These are phyloP conservation scores for Talaromyces sp. DNA, from an alignment of 2,329 filamentous ascomycete genomes.

Conservation along the genomic window DNA sequence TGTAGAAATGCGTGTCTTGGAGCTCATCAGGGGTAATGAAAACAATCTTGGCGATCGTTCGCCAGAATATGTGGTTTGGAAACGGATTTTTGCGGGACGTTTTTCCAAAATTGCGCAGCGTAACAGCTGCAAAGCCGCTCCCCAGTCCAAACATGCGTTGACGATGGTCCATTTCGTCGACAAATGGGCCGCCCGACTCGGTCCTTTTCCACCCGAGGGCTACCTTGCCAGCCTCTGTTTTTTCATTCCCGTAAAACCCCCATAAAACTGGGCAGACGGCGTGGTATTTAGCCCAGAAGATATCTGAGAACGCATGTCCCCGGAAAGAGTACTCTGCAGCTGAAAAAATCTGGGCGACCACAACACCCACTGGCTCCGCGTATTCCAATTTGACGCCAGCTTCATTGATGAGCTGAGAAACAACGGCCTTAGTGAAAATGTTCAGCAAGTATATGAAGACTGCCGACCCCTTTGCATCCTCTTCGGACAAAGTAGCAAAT, in stretches of 20 bases:
- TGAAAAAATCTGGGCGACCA: constrained; percentile 69
- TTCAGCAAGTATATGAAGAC: constrained; percentile 71
- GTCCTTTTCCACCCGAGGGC: constrained; percentile 70
- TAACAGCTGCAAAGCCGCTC: constrained; percentile 75
- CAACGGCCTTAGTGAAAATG: constrained; percentile 65
- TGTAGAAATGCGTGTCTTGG: constrained; percentile 66
- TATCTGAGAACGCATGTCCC: constrained; percentile 66
- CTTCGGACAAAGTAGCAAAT: constrained; percentile 44
- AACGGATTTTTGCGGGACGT: constrained; percentile 65
- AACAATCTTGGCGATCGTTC: constrained; percentile 65
- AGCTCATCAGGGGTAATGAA: constrained; percentile 64
- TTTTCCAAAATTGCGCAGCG: constrained; percentile 73
- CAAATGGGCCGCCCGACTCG: constrained; percentile 48
- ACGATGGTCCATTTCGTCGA: constrained; percentile 66
- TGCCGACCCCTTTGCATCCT: constrained; percentile 52
- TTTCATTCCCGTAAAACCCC: constrained; percentile 71
- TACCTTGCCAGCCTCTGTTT: constrained; percentile 59
- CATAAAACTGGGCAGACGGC: constrained; percentile 78
- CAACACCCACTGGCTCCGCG: constrained; percentile 74
- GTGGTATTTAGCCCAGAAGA: constrained; percentile 81
- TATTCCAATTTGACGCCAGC: constrained; percentile 57
- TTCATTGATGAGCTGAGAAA: constrained; percentile 65
- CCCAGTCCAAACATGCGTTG: constrained; percentile 79
- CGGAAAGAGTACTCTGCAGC: constrained; percentile 61
- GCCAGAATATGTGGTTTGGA: constrained; percentile 79